A percentile compares a stretch with the other conserved stretches of the same genome.
Evolutionary conservation across 768 basidiomycete species (phyloP).

Genomic region (Pleurotus pulmonarius): DNA sequence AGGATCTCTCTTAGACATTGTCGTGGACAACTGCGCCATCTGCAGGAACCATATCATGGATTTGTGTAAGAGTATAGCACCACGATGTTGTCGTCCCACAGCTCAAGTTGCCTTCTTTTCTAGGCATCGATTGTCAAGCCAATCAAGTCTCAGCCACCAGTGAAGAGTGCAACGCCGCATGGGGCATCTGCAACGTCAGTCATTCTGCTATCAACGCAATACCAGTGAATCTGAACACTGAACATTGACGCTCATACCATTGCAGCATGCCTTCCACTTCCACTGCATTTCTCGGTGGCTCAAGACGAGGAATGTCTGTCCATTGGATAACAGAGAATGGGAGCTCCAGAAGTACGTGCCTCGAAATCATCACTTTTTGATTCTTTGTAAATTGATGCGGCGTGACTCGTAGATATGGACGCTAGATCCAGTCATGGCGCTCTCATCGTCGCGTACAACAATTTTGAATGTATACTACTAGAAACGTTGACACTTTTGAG

Average conservation of each 20-base stretch:
- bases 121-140: constrained; percentile 99
- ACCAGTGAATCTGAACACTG: no score
- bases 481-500: no score
- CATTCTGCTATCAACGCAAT: neutral
- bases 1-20: constrained; percentile 65
- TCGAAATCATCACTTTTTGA: no score
- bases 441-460: no score
- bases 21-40: constrained; percentile 99
- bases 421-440: no score
- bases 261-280: constrained; percentile 97
- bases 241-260: neutral
- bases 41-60: constrained; percentile 99
- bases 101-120: neutral
- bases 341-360: constrained; percentile 88
- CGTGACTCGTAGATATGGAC: no score
- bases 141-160: constrained; percentile 96
- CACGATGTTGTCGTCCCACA: neutral
- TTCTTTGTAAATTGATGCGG: no score
- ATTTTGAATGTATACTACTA: no score
- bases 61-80: constrained; percentile 66
- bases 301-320: constrained; percentile 95
- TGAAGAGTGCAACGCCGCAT: constrained; percentile 96
- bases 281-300: constrained; percentile 99
- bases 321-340: constrained; percentile 95
- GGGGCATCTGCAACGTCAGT: constrained; percentile 97